These are phyloP conservation scores for Phtheirospermum japonicum DNA, from an alignment of 257 asterid genomes.

Conservation along the genomic window DNA sequence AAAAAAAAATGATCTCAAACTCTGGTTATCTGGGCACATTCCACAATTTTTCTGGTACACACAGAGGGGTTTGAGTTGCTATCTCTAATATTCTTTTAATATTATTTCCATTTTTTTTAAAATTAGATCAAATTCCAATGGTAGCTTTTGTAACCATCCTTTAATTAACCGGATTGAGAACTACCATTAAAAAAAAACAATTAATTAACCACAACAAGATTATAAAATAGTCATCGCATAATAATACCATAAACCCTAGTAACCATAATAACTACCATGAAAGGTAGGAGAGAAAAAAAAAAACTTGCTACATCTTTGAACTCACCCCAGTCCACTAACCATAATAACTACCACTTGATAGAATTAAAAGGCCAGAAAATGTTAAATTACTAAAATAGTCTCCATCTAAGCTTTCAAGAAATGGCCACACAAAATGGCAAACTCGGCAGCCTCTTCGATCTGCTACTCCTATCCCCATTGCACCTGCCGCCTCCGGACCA, in stretches of 20 bases:
- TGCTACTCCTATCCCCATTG: slow-evolving; percentile 47
- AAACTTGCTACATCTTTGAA: not conserved
- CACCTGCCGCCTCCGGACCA: slow-evolving; percentile 50
- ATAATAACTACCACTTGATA: slow-evolving; percentile 30
- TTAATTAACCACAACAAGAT: not conserved
- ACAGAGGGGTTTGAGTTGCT: too few relatives aligned
- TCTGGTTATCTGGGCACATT: not conserved
- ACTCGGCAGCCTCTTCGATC: slow-evolving; percentile 31
- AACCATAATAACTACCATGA: slow-evolving; percentile 47
- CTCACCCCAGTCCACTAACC: slow-evolving; percentile 35
- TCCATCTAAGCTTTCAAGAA: slow-evolving; percentile 32
- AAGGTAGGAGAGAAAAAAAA: not conserved
- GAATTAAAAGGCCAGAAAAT: not conserved
- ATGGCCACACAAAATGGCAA: slow-evolving; percentile 55
- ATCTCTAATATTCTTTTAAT: too few relatives aligned
- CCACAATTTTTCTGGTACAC: too few relatives aligned
- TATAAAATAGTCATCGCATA: not conserved
- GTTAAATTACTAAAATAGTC: slow-evolving; percentile 1
- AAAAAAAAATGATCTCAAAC: not conserved
- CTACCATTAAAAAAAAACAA: not conserved
- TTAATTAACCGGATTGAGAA: not conserved
- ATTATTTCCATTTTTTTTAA: too few relatives aligned
- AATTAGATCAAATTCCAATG: too few relatives aligned
- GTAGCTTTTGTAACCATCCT: too few relatives aligned
- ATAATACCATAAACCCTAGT: slow-evolving; percentile 15